Evolutionary conservation across 108 stramenopile species (phyloP).

Genomic region (Cyclotella choctawhatcheeana): DNA sequence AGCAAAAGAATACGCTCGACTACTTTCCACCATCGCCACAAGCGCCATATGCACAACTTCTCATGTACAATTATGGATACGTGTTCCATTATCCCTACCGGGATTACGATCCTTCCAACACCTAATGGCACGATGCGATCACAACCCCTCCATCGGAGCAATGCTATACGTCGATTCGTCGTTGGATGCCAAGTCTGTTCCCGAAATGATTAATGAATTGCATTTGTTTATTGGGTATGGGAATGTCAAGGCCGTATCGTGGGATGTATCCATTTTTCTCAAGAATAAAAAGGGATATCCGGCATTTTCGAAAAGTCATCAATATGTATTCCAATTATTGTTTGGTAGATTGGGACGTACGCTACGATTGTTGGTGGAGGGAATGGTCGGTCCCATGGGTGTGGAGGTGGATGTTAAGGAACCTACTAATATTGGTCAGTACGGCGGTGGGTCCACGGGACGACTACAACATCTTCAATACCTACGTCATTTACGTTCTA

Average conservation of each 20-base stretch:
- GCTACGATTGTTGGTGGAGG: constrained; percentile 66
- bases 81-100: constrained; percentile 54
- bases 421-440: neutral
- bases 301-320: constrained; percentile 82
- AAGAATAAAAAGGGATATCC: constrained; percentile 95
- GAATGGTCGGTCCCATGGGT: constrained; percentile 49
- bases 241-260: constrained; percentile 71
- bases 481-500: constrained; percentile 84
- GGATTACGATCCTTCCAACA: constrained; percentile 54
- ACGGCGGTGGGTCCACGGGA: constrained; percentile 16
- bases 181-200: constrained; percentile 24
- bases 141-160: constrained; percentile 60
- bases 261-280: constrained; percentile 80
- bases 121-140: constrained; percentile 77
- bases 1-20: constrained; percentile 45
- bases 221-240: constrained; percentile 83
- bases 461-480: constrained; percentile 87
- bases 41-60: constrained; percentile 46
- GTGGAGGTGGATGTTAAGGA: neutral
- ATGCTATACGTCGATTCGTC: constrained; percentile 31
- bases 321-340: constrained; percentile 72
- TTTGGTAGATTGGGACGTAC: constrained; percentile 75
- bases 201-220: constrained; percentile 31
- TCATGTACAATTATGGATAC: constrained; percentile 83
- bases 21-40: constrained; percentile 21